Percentiles rank a stretch among this genome's conserved stretches.
Conservation (phyloP, 371 early-diverging fungal species). For the Smittium mucronatum region DNA sequence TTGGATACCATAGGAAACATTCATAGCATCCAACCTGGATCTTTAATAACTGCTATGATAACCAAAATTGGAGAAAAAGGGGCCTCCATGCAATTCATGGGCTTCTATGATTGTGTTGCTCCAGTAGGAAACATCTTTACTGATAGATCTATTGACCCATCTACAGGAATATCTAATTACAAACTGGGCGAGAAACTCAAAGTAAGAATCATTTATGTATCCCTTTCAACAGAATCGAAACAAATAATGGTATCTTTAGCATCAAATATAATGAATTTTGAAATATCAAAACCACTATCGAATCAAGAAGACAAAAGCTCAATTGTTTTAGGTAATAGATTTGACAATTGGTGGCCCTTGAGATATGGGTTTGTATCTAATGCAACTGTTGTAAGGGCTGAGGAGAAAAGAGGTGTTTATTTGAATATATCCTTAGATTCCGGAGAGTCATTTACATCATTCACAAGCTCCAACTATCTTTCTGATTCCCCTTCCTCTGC, state of each 20-base stretch:
- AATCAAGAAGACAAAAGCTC: background rate
- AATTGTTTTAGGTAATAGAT: background rate
- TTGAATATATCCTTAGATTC: no score
- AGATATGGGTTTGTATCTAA: constrained; percentile 25
- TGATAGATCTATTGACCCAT: constrained; percentile 14
- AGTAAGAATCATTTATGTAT: constrained; percentile 31
- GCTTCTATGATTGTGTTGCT: constrained; percentile 31
- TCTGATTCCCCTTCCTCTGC: constrained; percentile 45
- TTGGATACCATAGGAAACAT: constrained; percentile 28
- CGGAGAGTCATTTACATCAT: constrained; percentile 12
- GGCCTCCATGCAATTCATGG: constrained; percentile 31
- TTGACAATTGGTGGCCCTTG: constrained; percentile 26
- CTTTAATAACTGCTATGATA: constrained; percentile 25
- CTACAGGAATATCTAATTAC: constrained; percentile 16
- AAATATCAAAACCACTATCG: background rate
- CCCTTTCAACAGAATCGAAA: constrained; percentile 28
- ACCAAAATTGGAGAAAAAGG: constrained; percentile 28
- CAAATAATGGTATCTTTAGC: constrained; percentile 17
- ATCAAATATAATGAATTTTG: background rate
- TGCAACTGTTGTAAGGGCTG: constrained; percentile 13
- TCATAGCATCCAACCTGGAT: constrained; percentile 29
- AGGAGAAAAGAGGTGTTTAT: constrained; percentile 12
- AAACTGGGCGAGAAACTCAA: constrained; percentile 19
- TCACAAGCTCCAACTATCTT: constrained; percentile 45
- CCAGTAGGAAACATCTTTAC: constrained; percentile 16